Conservation (phyloP, 2,329 filamentous ascomycete genomes). For the Phyllosticta citriasiana region DNA sequence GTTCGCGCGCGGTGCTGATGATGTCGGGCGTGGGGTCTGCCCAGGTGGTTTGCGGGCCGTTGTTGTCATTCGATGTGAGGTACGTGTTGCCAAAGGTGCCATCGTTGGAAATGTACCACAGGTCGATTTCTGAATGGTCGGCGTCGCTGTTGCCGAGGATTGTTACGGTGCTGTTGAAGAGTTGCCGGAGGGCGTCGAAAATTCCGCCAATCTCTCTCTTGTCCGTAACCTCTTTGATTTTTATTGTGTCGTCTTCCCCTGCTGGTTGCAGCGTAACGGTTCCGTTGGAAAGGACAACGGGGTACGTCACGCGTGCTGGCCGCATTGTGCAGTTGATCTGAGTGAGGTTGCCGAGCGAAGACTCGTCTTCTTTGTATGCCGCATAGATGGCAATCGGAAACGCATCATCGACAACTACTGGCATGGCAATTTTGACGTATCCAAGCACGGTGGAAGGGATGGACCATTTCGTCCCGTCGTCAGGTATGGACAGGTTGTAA, state of each 20-base stretch:
- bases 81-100: neutral
- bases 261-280: slow-evolving; percentile 1
- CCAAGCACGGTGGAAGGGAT: neutral
- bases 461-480: neutral
- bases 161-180: neutral
- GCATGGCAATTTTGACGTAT: neutral
- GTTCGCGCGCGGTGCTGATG: neutral
- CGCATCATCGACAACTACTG: neutral
- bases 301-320: slow-evolving; percentile 10
- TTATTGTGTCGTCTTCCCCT: neutral
- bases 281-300: slow-evolving; percentile 12
- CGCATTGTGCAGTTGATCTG: slow-evolving; percentile 11
- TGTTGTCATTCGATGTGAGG: neutral
- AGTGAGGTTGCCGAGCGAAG: slow-evolving; percentile 13
- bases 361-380: slow-evolving; percentile 10
- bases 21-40: neutral
- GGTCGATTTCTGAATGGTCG: neutral
- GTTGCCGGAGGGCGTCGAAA: neutral
- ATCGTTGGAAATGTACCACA: neutral
- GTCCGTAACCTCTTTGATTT: neutral
- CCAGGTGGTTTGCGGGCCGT: neutral
- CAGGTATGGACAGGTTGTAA: neutral
- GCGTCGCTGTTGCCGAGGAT: neutral
- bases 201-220: neutral
- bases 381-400: neutral